Conservation (phyloP, 805 yeast species). For the Zygosaccharomyces rouxii region DNA sequence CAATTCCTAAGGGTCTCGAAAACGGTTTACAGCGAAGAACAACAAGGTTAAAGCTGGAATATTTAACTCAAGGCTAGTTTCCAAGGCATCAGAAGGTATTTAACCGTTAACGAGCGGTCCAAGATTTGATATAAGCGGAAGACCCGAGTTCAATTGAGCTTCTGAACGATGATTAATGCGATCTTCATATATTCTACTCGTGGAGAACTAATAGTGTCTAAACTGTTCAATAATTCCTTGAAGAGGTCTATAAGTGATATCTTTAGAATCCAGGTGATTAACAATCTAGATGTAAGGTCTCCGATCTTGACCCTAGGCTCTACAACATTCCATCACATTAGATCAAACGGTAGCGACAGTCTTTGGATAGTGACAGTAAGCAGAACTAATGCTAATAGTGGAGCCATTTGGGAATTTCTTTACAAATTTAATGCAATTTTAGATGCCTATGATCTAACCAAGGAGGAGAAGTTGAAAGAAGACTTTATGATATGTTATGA, state of each 20-base stretch:
- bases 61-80: background rate
- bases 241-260: conserved; percentile 79
- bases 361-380: conserved; percentile 88
- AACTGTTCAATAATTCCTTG: conserved; percentile 68
- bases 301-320: conserved; percentile 86
- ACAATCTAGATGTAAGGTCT: conserved; percentile 49
- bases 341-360: conserved; percentile 42
- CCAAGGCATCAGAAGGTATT: background rate
- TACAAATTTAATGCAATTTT: conserved; percentile 56
- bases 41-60: background rate
- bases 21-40: background rate
- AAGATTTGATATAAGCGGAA: background rate
- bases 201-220: conserved; percentile 80
- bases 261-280: conserved; percentile 86
- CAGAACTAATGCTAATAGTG: conserved; percentile 81
- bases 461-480: conserved; percentile 51
- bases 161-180: conserved; percentile 65
- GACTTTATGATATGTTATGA: conserved; percentile 72
- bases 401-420: conserved; percentile 72
- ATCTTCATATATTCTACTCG: conserved; percentile 70
- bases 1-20: background rate
- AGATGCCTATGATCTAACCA: conserved; percentile 36
- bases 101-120: too few species aligned
- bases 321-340: conserved; percentile 81
- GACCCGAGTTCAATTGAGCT: background rate